Conservation (phyloP, 768 basidiomycete genomes). For the Rhizopogon vinicolor region DNA sequence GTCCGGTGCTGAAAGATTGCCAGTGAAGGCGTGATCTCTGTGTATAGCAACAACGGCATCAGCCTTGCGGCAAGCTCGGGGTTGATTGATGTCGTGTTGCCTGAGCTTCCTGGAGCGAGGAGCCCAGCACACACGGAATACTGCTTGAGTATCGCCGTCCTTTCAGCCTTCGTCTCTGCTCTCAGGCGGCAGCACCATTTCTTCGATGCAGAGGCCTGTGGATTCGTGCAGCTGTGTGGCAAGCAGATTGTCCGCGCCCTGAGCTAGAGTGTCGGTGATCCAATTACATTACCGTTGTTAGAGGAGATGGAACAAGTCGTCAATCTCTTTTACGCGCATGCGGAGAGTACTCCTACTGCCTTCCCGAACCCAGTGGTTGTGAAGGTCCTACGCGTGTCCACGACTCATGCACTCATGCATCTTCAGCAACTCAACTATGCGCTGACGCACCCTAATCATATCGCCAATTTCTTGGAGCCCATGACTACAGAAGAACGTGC, state of each 20-base stretch:
- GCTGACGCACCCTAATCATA: constrained; percentile 85
- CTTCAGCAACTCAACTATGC: constrained; percentile 89
- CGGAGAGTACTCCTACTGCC: constrained; percentile 34
- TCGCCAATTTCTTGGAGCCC: constrained; percentile 78
- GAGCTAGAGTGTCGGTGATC: constrained; percentile 76
- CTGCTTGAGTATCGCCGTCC: constrained; percentile 78
- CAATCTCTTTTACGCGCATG: constrained; percentile 73
- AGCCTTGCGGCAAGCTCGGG: constrained; percentile 75
- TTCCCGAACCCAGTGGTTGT: constrained; percentile 42
- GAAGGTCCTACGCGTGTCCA: constrained; percentile 66
- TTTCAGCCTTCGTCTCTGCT: constrained; percentile 64
- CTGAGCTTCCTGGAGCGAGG: constrained; percentile 70
- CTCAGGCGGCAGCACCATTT: constrained; percentile 66
- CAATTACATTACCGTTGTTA: constrained; percentile 70
- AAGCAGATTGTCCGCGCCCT: constrained; percentile 75
- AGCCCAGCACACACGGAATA: constrained; percentile 79
- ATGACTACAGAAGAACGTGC: constrained; percentile 70
- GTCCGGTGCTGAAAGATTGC: constrained; percentile 81
- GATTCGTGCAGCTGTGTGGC: constrained; percentile 83
- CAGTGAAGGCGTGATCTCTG: constrained; percentile 72
- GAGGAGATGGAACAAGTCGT: constrained; percentile 83
- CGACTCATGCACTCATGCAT: constrained; percentile 61
- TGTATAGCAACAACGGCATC: constrained; percentile 81
- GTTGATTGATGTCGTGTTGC: constrained; percentile 56
- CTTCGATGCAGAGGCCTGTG: constrained; percentile 82